Evolutionary conservation across 176 grass and related monocot species (phyloP).

Genomic region (Typha latifolia): DNA sequence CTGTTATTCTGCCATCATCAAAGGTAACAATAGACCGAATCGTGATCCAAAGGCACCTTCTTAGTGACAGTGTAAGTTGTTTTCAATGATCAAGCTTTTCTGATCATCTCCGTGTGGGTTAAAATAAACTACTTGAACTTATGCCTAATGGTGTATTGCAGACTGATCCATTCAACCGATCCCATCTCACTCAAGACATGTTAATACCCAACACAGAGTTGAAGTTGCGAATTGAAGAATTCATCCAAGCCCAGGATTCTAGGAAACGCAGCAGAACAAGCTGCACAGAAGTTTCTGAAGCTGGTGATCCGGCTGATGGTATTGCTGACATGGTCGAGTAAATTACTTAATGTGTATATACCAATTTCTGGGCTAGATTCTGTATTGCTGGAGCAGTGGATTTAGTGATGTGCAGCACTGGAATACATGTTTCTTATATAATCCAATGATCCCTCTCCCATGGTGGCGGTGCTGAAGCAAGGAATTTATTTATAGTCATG

Average conservation of each 20-base stretch:
- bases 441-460: too few species aligned
- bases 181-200: constrained; percentile 95
- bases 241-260: constrained; percentile 50
- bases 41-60: constrained; percentile 90
- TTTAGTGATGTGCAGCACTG: too few species aligned
- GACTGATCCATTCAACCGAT: constrained; percentile 94
- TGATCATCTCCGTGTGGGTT: background rate
- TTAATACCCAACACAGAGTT: constrained; percentile 64
- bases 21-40: constrained; percentile 63
- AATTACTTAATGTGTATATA: background rate
- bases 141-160: constrained; percentile 12
- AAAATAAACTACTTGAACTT: background rate
- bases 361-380: too few species aligned
- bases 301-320: constrained; percentile 20
- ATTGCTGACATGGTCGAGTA: constrained; percentile 37
- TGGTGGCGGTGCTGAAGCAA: too few species aligned
- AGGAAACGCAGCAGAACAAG: constrained; percentile 22
- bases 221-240: constrained; percentile 64
- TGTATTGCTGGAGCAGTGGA: too few species aligned
- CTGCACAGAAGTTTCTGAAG: constrained; percentile 7
- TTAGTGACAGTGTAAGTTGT: constrained; percentile 71
- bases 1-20: constrained; percentile 87
- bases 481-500: too few species aligned
- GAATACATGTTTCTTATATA: too few species aligned
- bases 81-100: background rate